Conservation (phyloP, 2,329 filamentous ascomycete genomes). For the Tolypocladium paradoxum region DNA sequence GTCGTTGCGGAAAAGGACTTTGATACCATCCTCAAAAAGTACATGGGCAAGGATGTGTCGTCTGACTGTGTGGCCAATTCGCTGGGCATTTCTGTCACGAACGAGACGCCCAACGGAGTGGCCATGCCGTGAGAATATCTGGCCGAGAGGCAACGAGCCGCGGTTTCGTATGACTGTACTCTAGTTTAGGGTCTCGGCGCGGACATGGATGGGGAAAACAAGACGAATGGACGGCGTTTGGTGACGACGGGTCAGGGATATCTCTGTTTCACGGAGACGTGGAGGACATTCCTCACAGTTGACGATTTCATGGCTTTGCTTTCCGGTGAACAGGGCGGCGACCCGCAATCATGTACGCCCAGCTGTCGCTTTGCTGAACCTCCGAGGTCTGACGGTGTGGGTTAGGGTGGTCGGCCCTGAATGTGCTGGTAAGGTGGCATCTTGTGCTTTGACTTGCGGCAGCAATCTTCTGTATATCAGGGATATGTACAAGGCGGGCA, state of each 20-base stretch:
- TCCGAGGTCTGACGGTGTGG: not conserved
- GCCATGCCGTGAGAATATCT: conserved; percentile 1
- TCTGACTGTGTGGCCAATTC: conserved; percentile 21
- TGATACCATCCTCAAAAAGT: conserved; percentile 62
- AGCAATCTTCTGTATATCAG: not conserved
- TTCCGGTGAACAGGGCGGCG: not conserved
- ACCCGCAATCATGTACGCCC: not conserved
- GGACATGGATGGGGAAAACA: not conserved
- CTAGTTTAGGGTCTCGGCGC: not conserved
- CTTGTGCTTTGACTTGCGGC: not conserved
- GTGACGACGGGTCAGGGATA: not conserved
- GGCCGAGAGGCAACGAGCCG: not conserved
- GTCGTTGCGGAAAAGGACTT: conserved; percentile 87
- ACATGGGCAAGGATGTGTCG: conserved; percentile 36
- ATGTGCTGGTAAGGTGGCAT: not conserved
- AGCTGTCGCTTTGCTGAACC: not conserved
- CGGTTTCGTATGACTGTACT: too few relatives aligned
- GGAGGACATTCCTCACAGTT: not conserved
- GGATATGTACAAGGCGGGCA: not conserved
- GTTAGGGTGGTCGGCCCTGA: not conserved
- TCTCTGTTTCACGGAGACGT: not conserved
- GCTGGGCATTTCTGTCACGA: conserved; percentile 49
- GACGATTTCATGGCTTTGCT: not conserved
- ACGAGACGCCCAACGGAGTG: conserved; percentile 10
- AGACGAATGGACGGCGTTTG: not conserved